phyloP scores from a whole-genome alignment of 192 early-diverging fungal species.

The Coemansia sp. region DNA sequence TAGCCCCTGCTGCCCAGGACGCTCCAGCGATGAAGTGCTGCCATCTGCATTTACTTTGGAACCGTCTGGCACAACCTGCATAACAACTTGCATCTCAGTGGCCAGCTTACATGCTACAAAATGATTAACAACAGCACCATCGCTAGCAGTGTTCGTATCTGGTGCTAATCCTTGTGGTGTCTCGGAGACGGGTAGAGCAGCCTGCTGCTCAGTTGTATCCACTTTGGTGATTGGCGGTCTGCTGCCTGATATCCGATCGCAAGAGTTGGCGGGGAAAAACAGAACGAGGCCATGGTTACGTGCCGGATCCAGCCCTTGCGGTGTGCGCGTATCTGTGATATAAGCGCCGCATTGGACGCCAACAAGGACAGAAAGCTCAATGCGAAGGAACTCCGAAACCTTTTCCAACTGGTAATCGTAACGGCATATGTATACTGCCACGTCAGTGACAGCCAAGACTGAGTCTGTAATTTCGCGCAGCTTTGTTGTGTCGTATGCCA shows the following conservation, averaged over 20 bases:
- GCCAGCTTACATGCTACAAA: constrained; percentile 40
- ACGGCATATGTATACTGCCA: constrained; percentile 67
- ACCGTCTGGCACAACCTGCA: constrained; percentile 22
- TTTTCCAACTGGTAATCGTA: constrained; percentile 70
- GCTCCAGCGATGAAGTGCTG: background rate
- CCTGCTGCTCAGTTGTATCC: background rate
- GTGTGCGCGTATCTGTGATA: constrained; percentile 40
- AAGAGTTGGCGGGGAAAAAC: constrained; percentile 13
- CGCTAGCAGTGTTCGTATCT: background rate
- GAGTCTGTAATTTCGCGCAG: constrained; percentile 59
- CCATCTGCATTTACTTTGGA: background rate
- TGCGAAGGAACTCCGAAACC: constrained; percentile 61
- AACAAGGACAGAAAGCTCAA: constrained; percentile 58
- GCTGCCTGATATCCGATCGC: background rate
- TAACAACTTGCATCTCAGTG: constrained; percentile 42
- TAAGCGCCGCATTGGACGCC: constrained; percentile 60
- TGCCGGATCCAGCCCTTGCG: constrained; percentile 34
- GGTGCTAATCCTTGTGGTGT: background rate
- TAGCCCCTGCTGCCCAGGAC: constrained; percentile 3
- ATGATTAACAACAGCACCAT: constrained; percentile 6
- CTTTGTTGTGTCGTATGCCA: constrained; percentile 52
- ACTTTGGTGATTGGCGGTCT: background rate
- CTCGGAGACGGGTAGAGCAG: background rate
- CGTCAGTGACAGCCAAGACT: constrained; percentile 62
- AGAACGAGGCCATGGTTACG: constrained; percentile 41